phyloP scores from a whole-genome alignment of 2,329 filamentous ascomycete species.

The Sclerotinia subarctica region DNA sequence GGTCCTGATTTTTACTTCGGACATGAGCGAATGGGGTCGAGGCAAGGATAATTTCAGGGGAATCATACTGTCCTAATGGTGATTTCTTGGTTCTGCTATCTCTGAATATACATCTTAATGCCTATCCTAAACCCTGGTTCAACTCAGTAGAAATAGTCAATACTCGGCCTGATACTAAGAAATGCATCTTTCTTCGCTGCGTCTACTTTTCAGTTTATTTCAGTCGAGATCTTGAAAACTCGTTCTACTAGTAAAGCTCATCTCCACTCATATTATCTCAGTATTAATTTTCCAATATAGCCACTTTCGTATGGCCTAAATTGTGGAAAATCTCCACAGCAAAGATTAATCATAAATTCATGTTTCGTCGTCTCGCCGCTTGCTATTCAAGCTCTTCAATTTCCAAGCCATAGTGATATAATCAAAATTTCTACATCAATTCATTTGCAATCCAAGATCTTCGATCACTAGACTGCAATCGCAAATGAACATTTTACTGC shows the following conservation, averaged over 20 bases:
- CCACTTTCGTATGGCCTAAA: too few species aligned
- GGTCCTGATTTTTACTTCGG: not conserved
- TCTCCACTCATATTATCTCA: not conserved
- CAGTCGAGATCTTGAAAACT: not conserved
- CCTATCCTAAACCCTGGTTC: not conserved
- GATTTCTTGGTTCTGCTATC: not conserved
- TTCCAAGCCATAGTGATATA: not conserved
- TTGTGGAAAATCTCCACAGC: accelerated
- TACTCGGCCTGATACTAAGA: too few species aligned
- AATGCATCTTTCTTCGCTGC: not conserved
- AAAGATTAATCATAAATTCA: not conserved
- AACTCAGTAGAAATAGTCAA: not conserved
- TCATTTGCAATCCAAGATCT: not conserved
- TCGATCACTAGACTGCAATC: not conserved
- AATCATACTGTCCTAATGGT: not conserved
- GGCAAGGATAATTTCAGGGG: not conserved
- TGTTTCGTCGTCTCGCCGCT: not conserved
- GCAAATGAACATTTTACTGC: not conserved
- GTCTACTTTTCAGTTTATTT: not conserved
- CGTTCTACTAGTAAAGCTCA: not conserved
- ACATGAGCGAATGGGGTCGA: not conserved
- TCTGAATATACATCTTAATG: not conserved
- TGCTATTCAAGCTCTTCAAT: not conserved
- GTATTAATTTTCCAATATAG: not conserved
- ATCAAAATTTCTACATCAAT: not conserved